Conservation (phyloP, 177 flowering plant species). For the Tripterygium wilfordii region DNA sequence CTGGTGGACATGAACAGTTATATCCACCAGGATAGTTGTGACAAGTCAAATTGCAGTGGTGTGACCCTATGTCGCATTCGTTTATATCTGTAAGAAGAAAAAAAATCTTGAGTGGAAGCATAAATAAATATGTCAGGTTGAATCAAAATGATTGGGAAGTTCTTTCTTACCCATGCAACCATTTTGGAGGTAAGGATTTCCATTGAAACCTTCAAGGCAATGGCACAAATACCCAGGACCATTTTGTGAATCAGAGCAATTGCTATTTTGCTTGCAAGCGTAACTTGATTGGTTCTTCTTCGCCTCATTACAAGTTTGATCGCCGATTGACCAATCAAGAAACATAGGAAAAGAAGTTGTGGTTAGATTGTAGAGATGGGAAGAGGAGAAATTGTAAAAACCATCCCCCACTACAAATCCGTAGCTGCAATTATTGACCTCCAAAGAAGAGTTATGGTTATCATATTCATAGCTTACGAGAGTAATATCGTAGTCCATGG, state of each 20-base stretch:
- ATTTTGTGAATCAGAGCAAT: background rate
- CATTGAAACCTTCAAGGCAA: conserved; percentile 9
- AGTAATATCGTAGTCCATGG: background rate
- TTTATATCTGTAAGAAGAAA: conserved; percentile 10
- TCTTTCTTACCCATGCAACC: conserved; percentile 18
- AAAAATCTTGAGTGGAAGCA: background rate
- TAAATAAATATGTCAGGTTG: background rate
- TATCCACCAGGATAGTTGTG: conserved; percentile 10
- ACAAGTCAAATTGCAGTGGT: conserved; percentile 2
- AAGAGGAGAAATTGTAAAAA: conserved; percentile 15
- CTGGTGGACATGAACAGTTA: conserved; percentile 19
- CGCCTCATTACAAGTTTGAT: conserved; percentile 15
- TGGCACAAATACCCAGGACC: conserved; percentile 18
- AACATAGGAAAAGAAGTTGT: conserved; percentile 19
- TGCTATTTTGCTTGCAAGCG: background rate
- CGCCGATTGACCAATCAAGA: conserved; percentile 24
- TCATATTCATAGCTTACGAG: background rate
- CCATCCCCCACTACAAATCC: conserved; percentile 19
- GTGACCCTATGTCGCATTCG: conserved; percentile 14
- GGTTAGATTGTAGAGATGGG: background rate
- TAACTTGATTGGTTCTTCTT: conserved; percentile 1
- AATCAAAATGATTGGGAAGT: background rate
- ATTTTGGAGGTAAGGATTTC: conserved; percentile 19
- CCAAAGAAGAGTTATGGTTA: background rate
- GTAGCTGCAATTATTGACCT: conserved; percentile 19